A percentile compares a stretch with the other conserved stretches of the same genome.
These are phyloP conservation scores for Candida maltosa DNA, from an alignment of 805 yeast genomes.

Conservation along the genomic window DNA sequence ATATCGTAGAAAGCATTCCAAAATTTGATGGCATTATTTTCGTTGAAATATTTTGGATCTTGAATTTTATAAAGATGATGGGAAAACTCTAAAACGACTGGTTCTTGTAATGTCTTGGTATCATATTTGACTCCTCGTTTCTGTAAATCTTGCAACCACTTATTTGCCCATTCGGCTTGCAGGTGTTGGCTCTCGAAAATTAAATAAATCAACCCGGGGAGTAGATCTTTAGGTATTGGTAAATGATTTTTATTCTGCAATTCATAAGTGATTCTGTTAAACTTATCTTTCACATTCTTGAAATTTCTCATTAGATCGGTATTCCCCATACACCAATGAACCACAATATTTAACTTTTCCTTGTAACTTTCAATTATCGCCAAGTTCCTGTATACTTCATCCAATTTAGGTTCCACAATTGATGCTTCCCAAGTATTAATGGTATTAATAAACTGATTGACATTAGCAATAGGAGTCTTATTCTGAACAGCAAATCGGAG, in stretches of 20 bases:
- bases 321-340: constrained; percentile 9
- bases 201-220: constrained; percentile 54
- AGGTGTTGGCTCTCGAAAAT: constrained; percentile 50
- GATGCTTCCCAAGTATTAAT: constrained; percentile 35
- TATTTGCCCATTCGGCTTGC: constrained; percentile 47
- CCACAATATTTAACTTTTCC: background rate
- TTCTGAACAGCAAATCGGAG: constrained; percentile 51
- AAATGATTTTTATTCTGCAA: background rate
- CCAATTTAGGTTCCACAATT: constrained; percentile 11
- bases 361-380: background rate
- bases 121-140: constrained; percentile 3
- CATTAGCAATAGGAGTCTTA: constrained; percentile 32
- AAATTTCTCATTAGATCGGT: constrained; percentile 3
- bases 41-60: constrained; percentile 46
- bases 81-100: constrained; percentile 54
- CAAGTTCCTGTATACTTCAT: constrained; percentile 12
- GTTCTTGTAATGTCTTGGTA: constrained; percentile 11
- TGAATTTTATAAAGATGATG: constrained; percentile 52
- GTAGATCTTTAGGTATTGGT: constrained; percentile 9
- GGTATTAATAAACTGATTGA: constrained; percentile 25
- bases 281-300: background rate
- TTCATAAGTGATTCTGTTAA: constrained; percentile 2
- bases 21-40: constrained; percentile 37
- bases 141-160: constrained; percentile 3
- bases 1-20: constrained; percentile 44